Conservation (phyloP, 1,139 yeast species). For the Taphrina deformans region DNA sequence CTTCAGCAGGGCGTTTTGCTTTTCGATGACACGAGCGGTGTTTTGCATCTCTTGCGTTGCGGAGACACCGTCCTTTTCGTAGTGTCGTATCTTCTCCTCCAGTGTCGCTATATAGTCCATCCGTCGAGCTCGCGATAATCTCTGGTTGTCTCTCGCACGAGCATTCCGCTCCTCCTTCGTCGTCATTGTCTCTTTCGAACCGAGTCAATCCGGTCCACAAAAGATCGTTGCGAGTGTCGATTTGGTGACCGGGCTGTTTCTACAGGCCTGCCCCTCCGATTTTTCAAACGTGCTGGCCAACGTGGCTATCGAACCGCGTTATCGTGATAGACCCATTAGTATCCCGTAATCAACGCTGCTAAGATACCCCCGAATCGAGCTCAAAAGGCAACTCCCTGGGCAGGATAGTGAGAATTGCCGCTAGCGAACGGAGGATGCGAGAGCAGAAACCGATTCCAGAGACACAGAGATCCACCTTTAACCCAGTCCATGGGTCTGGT, state of each 20-base stretch:
- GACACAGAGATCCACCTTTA: not conserved
- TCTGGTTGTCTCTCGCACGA: slow-evolving; percentile 26
- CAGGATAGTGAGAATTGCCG: too few relatives aligned
- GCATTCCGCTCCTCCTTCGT: slow-evolving; percentile 21
- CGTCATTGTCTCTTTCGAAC: slow-evolving; percentile 2
- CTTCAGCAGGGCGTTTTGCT: slow-evolving; percentile 6
- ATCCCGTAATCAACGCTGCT: too few relatives aligned
- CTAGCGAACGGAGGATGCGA: not conserved
- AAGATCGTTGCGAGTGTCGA: too few relatives aligned
- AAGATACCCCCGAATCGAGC: too few relatives aligned
- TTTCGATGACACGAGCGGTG: slow-evolving; percentile 81
- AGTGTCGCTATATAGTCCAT: slow-evolving; percentile 23
- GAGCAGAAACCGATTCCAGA: not conserved
- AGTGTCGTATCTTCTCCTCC: slow-evolving; percentile 41
- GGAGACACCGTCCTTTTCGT: slow-evolving; percentile 48
- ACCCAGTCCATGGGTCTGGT: not conserved
- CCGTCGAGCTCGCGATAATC: slow-evolving; percentile 22
- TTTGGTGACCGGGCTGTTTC: too few relatives aligned
- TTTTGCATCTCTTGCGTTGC: slow-evolving; percentile 67
- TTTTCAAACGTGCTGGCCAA: too few relatives aligned
- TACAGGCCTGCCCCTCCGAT: too few relatives aligned
- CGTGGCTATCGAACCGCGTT: too few relatives aligned
- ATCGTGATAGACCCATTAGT: too few relatives aligned
- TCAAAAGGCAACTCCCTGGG: too few relatives aligned
- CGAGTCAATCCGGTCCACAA: too few relatives aligned